Evolutionary conservation across 1,284 basidiomycete genomes (phyloP), one percentile per base, ranked within the genome.

Genomic region (Moesziomyces parantarcticus): DNA sequence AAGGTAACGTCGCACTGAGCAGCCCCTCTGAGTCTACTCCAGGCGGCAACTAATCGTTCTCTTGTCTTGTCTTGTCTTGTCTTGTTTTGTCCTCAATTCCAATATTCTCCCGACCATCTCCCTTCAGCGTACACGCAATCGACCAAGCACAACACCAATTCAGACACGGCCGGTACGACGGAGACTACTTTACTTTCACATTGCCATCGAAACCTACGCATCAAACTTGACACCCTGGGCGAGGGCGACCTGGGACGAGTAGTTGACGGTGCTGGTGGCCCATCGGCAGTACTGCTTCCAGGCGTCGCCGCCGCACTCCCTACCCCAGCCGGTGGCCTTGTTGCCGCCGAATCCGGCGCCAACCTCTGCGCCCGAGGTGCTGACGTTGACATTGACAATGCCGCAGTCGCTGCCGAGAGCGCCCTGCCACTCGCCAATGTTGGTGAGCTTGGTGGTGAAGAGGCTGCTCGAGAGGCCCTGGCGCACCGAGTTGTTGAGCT

Each of bases 301-400:
- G 23, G 94, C 92, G 84, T 97, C 94, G 47, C 94, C 94, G 36
- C 94, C 94, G 16, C 92, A 94, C 86, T 97, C 94, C 58, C 94
- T 89, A n/a, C 95, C 95, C 93, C 93, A 94, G 62, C 86, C 87
- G 2, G 85, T 86, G 40, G 60, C 90, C 89, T 95, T 94, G 87
- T 96, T 96, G 44, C 95, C 94, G 52, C 94, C 94, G 80, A 97
- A 97, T 0, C 91, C 92, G 9, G 90, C 90, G 51, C 91, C 91
- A 66, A 97, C 97, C 85, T 98, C 94, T 18, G 95, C 94, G 22
- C 95, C 94, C 78, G 91, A 93, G 0, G 94, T 96, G 46, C 93
- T 92, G 52, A 93, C 93, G 82, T 77, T 79, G 39, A 79, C 77
- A 57, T 79, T 79, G 40, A 79, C 77, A 50, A 79, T 79, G 3